Base-by-base conservation (phyloP, 331 rosid species). In the Saraca asoca region DNA sequence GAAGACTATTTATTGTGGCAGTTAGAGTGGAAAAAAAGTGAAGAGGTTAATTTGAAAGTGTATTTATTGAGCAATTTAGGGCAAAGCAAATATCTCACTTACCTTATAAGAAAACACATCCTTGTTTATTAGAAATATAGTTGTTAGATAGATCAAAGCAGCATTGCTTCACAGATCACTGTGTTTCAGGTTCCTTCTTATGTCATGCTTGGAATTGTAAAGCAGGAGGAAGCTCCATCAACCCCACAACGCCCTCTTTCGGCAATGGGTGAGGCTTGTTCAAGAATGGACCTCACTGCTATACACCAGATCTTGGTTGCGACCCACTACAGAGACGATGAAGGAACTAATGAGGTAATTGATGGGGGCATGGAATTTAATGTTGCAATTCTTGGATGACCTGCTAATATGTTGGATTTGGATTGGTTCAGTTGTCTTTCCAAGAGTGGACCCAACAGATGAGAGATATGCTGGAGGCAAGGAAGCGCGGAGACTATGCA, bases 381-480 rank as follows among this genome's bases (percentile, higher is more conserved):
- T 14, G 13, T 69, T 50, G 31, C 71, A 60, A 41, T 71, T 68
- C 68, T 59, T 56, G 42, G 68, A 31, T 68, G 42, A n/a, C 48
- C 52, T 51, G 33, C 75, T 81, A 9, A 79, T 49, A 70, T 34
- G 35, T 81, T 68, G 64, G 67, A 35, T 73, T 66, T 85, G 41
- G 54, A 62, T 80, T 68, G 76, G 75, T 78, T 70, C 86, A 94
- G 99, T 81, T 94, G 79, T 94, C 99, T 16, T 94, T 94, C 88
- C 99, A 94, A 88, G 99, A 94, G 84, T 94, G 99, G 99, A 94
- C 99, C 52, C 97, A 94, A 79, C 97, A 88, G 77, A 94, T 88
- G 96, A 83, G 95, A 82, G 97, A 94, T 72, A 90, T 86, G 91
- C 79, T 86, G 70, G 99, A 94, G 73, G 97, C 99, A 35, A 88